phyloP scores from a whole-genome alignment of 2,329 filamentous ascomycete genomes.

The Colletotrichum paranaense region DNA sequence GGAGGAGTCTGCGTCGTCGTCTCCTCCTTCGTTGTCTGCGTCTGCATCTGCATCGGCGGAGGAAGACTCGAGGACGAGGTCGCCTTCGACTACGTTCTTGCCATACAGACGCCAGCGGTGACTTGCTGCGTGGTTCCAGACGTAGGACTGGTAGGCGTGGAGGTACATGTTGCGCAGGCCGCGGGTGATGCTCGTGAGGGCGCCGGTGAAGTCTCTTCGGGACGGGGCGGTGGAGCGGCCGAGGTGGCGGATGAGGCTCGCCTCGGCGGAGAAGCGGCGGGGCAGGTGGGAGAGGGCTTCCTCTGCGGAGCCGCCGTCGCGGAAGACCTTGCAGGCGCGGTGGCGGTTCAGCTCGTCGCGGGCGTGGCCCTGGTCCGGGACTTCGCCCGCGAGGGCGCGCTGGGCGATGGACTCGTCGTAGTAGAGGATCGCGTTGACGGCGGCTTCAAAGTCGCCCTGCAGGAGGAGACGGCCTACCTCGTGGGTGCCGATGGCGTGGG shows the following conservation, averaged over 20 bases:
- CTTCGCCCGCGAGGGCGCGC: conserved; percentile 48
- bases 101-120: conserved; percentile 84
- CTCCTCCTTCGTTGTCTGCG: conserved; percentile 64
- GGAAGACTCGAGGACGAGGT: conserved; percentile 74
- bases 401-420: conserved; percentile 74
- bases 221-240: conserved; percentile 53
- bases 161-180: conserved; percentile 93
- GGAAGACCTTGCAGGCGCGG: conserved; percentile 80
- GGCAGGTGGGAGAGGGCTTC: conserved; percentile 78
- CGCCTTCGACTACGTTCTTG: conserved; percentile 80
- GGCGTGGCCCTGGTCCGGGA: conserved; percentile 62
- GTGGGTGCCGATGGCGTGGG: conserved; percentile 87
- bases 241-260: conserved; percentile 82
- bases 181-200: conserved; percentile 82
- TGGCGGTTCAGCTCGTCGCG: conserved; percentile 85
- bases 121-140: conserved; percentile 91
- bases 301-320: conserved; percentile 64
- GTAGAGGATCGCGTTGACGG: conserved; percentile 80
- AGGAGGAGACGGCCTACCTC: conserved; percentile 87
- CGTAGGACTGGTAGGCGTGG: conserved; percentile 93
- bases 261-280: conserved; percentile 84
- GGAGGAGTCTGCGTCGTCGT: conserved; percentile 59
- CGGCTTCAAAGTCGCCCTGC: conserved; percentile 82
- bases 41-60: conserved; percentile 53
- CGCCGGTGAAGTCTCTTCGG: conserved; percentile 80